These are phyloP conservation scores for Coemansia sp. DNA, from an alignment of 192 early-diverging fungal species.

Conservation along the genomic window DNA sequence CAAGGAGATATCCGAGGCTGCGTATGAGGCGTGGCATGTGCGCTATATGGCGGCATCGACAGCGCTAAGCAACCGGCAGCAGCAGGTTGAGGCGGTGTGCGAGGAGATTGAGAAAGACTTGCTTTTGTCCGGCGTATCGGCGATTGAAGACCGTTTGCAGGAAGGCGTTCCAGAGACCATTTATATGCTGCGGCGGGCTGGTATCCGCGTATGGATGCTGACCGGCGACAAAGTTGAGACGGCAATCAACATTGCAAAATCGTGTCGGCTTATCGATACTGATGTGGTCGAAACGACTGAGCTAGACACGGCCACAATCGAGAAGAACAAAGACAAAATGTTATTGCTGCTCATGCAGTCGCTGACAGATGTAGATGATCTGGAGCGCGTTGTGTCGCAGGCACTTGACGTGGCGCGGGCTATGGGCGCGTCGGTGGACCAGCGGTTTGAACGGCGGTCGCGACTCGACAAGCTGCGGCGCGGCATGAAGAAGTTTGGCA, in stretches of 20 bases:
- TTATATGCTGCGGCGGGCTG: constrained; percentile 69
- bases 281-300: constrained; percentile 29
- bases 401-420: constrained; percentile 23
- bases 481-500: constrained; percentile 44
- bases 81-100: constrained; percentile 63
- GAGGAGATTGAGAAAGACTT: constrained; percentile 75
- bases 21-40: constrained; percentile 69
- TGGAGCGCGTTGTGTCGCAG: constrained; percentile 21
- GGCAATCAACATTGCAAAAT: constrained; percentile 87
- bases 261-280: constrained; percentile 66
- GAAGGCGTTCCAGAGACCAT: constrained; percentile 85
- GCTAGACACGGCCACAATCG: constrained; percentile 16
- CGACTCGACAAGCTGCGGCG: constrained; percentile 29
- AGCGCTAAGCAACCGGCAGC: constrained; percentile 63
- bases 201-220: constrained; percentile 87
- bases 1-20: constrained; percentile 59
- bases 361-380: constrained; percentile 13
- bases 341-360: constrained; percentile 43
- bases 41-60: constrained; percentile 69
- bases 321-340: constrained; percentile 19
- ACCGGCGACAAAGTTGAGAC: constrained; percentile 93
- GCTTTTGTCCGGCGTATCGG: constrained; percentile 77
- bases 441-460: constrained; percentile 44
- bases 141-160: constrained; percentile 90
- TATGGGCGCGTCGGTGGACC: constrained; percentile 24